Percentiles rank a stretch among this genome's conserved stretches.
Evolutionary conservation across 768 basidiomycete genomes (phyloP).

Genomic region (Mycena galopus): DNA sequence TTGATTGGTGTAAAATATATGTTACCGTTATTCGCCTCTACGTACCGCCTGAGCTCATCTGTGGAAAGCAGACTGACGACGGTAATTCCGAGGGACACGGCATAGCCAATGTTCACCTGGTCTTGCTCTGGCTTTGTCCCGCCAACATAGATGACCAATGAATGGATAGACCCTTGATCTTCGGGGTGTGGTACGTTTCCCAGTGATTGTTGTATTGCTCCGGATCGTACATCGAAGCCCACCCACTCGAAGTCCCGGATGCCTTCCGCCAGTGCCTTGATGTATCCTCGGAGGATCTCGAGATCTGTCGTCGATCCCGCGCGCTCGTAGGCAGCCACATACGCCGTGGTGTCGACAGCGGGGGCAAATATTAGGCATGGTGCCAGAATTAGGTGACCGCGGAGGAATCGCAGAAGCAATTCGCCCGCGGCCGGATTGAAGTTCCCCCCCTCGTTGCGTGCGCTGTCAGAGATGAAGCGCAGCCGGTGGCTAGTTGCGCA

Average conservation of each 20-base stretch:
- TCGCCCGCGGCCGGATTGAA: slow-evolving; percentile 24
- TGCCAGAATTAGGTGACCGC: slow-evolving; percentile 1
- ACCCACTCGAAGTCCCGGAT: slow-evolving; percentile 25
- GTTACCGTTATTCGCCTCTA: slow-evolving; percentile 16
- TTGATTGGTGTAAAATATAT: not conserved
- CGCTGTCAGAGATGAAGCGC: slow-evolving; percentile 21
- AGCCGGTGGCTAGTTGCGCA: slow-evolving; percentile 13
- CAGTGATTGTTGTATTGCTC: not conserved
- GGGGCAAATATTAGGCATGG: slow-evolving; percentile 23
- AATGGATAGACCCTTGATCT: not conserved
- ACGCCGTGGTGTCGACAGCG: slow-evolving; percentile 15
- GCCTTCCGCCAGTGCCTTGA: slow-evolving; percentile 20
- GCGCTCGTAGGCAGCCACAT: slow-evolving; percentile 11
- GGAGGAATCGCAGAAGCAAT: slow-evolving; percentile 18
- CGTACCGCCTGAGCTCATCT: not conserved
- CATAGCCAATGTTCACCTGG: slow-evolving; percentile 17
- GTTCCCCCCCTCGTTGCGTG: slow-evolving; percentile 22
- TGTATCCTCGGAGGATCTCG: slow-evolving; percentile 13
- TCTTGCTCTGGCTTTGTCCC: slow-evolving; percentile 25
- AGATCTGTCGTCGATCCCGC: slow-evolving; percentile 21
- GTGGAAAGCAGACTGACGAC: slow-evolving; percentile 15
- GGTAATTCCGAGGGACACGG: slow-evolving; percentile 12
- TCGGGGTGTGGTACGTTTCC: not conserved
- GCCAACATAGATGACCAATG: slow-evolving; percentile 3
- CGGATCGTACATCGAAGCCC: slow-evolving; percentile 12